Percentiles rank a stretch among this genome's conserved stretches.
Evolutionary conservation across 805 yeast genomes (phyloP).

Genomic region (Candida manassasensis): DNA sequence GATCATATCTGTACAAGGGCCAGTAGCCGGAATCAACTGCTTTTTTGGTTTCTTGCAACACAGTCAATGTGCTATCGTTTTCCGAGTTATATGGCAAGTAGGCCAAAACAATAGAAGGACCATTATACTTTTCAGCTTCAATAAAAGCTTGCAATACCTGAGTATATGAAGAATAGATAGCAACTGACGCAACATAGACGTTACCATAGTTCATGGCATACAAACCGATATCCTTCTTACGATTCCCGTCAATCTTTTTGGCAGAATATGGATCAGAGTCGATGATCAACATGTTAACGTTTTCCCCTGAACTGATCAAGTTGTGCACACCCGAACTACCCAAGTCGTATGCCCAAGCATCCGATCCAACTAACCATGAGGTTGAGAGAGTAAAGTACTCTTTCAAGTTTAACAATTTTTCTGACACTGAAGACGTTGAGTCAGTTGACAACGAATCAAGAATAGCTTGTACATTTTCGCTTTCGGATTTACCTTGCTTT

Average conservation of each 20-base stretch:
- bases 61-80: constrained; percentile 61
- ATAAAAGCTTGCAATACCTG: constrained; percentile 83
- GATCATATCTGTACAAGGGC: constrained; percentile 89
- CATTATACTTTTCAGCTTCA: constrained; percentile 85
- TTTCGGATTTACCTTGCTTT: constrained; percentile 27
- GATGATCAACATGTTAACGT: constrained; percentile 78
- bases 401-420: constrained; percentile 42
- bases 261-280: constrained; percentile 72
- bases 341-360: constrained; percentile 90
- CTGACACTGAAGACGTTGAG: constrained; percentile 33
- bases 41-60: constrained; percentile 78
- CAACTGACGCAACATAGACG: constrained; percentile 90
- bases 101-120: constrained; percentile 89
- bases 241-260: constrained; percentile 38
- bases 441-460: constrained; percentile 37
- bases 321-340: constrained; percentile 91
- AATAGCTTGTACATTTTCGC: constrained; percentile 24
- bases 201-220: constrained; percentile 92
- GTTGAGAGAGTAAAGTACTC: constrained; percentile 46
- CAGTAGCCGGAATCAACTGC: constrained; percentile 95
- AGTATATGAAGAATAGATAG: constrained; percentile 88
- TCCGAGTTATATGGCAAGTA: constrained; percentile 74
- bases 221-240: constrained; percentile 89
- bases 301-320: constrained; percentile 67
- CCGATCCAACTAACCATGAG: constrained; percentile 89